Evolutionary conservation across 495 filamentous ascomycete genomes (phyloP), one percentile per base, ranked within the genome.

Genomic region (Pyrenopolyporus hunteri): DNA sequence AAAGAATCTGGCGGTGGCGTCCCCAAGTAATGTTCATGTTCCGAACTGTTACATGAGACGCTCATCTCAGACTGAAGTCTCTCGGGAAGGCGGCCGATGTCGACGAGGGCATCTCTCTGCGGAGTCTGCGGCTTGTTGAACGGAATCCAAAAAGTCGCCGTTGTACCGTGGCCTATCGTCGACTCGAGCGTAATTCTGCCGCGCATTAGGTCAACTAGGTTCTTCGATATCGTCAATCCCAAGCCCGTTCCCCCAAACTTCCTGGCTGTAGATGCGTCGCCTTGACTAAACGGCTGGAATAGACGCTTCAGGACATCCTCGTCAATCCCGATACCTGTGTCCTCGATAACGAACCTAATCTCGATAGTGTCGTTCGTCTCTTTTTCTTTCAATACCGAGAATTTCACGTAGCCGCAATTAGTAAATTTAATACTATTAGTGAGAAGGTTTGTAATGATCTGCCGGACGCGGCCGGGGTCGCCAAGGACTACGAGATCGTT

Each of bases 371-470:
- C 81, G 4, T 73, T 59, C 5, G 77, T 76, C 57, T 84, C 81
- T 13, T 73, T 71, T 48, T 80, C 75, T 33, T 78, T 78, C 42
- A 67, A 54, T 9, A 83, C 79, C 0, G 68, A 74, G 44, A 85
- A 76, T 49, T 79, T 82, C 8, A 96, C 84, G 49, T 80, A 81
- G 1, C 92, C 92, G 19, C 83, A 76, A 22, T 85, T 85, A 0
- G 92, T 95, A 63, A 96, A 95, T 61, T 96, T 95, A 72, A 93
- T 90, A 51, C 87, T 89, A 66, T 97, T 97, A 6, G 88, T 87
- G n/a, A 96, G 78, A 10, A 97, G 72, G 66, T 95, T 97, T 20
- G 88, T 90, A 9, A 96, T 80, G 26, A 97, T 87, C 72, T 96
- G 92, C 13, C 90, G 82, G 40, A 93, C 82, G 28, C 92, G 79